Conservation (phyloP, 2,329 filamentous ascomycete genomes). For the Colletotrichum destructivum region DNA sequence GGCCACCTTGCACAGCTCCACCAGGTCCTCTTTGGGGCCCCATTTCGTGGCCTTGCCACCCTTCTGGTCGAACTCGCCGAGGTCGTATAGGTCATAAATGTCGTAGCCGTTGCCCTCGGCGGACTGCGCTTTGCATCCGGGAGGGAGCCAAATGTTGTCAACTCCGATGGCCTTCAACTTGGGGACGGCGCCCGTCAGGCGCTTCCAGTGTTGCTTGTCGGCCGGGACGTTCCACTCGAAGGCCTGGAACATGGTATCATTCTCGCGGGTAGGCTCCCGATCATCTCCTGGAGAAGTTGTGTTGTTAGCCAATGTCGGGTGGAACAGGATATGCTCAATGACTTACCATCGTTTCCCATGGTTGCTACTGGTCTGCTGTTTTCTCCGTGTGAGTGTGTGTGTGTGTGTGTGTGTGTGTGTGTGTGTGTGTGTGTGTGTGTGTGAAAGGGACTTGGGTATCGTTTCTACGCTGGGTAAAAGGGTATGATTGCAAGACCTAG, state of each 20-base stretch:
- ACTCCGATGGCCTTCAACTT: slow-evolving; percentile 74
- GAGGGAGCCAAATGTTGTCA: slow-evolving; percentile 78
- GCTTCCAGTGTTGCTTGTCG: slow-evolving; percentile 74
- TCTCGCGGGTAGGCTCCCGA: slow-evolving; percentile 53
- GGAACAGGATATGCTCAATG: too few relatives aligned
- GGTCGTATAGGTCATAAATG: slow-evolving; percentile 77
- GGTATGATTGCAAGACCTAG: too few relatives aligned
- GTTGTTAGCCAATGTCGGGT: background rate
- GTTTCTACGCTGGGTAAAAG: background rate
- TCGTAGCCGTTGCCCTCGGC: slow-evolving; percentile 79
- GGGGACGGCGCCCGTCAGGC: slow-evolving; percentile 68
- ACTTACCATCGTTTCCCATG: background rate
- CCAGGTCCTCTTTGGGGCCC: slow-evolving; percentile 75
- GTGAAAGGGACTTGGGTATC: too few relatives aligned
- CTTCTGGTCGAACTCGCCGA: slow-evolving; percentile 83
- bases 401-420: too few relatives aligned
- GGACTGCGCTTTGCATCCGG: slow-evolving; percentile 60
- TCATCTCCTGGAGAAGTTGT: background rate
- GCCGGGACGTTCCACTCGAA: slow-evolving; percentile 82
- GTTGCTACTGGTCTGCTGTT: background rate
- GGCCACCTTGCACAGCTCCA: slow-evolving; percentile 66
- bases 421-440: too few relatives aligned
- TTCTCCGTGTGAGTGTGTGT: background rate
- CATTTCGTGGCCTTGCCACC: slow-evolving; percentile 76
- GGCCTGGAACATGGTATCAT: slow-evolving; percentile 75